Conservation (phyloP, 352 stramenopile genomes). For the Proteromonas lacertae region DNA sequence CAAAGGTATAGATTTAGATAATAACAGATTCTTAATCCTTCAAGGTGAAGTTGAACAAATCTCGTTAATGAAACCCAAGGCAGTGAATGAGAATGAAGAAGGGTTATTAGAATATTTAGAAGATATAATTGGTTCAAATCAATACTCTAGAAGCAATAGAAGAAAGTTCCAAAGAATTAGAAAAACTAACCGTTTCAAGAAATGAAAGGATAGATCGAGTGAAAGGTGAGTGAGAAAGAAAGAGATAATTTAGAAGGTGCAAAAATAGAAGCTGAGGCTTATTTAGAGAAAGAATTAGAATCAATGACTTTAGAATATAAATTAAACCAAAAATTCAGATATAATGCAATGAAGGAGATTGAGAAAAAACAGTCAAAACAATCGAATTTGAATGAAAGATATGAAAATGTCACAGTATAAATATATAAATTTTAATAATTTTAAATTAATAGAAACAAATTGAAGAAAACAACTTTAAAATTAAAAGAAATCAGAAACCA, state of each 20-base stretch:
- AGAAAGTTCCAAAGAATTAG: constrained; percentile 51
- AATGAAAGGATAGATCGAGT: constrained; percentile 53
- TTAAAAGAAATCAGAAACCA: constrained; percentile 3
- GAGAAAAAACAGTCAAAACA: too few relatives aligned
- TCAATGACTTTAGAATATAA: too few relatives aligned
- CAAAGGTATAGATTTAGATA: constrained; percentile 91
- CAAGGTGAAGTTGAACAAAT: constrained; percentile 92
- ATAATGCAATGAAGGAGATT: too few relatives aligned
- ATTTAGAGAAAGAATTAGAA: constrained; percentile 69
- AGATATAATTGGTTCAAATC: constrained; percentile 95
- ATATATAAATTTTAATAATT: too few relatives aligned
- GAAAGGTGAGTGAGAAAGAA: constrained; percentile 89
- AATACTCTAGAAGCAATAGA: constrained; percentile 80
- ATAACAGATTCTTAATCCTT: constrained; percentile 96
- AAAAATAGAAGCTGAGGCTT: constrained; percentile 64
- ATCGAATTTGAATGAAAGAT: too few relatives aligned
- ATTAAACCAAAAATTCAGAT: too few relatives aligned
- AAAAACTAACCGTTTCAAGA: constrained; percentile 42
- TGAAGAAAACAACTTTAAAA: neutral
- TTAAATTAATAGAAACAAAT: too few relatives aligned
- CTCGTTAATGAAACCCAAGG: constrained; percentile 97
- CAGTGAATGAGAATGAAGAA: constrained; percentile 56
- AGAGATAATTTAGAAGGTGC: constrained; percentile 58
- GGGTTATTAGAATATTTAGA: constrained; percentile 96
- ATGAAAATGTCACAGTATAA: too few relatives aligned